Conservation (phyloP, 352 stramenopile genomes). For the Globisporangium paddicum region DNA sequence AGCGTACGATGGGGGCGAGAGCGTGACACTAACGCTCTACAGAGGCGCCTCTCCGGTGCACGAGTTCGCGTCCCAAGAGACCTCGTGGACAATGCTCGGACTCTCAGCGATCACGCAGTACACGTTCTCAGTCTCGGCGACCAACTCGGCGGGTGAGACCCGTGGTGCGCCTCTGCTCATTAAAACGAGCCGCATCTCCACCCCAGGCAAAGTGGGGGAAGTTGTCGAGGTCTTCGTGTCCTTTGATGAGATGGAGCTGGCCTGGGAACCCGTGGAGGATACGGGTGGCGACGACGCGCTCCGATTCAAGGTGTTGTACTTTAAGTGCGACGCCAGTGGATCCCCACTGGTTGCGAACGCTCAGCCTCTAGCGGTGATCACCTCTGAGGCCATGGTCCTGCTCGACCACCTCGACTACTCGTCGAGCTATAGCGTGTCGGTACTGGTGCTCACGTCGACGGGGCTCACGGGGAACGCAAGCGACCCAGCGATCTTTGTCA, state of each 20-base stretch:
- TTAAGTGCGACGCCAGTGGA: constrained; percentile 20
- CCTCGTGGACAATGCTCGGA: constrained; percentile 23
- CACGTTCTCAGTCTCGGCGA: constrained; percentile 27
- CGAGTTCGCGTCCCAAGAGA: constrained; percentile 18
- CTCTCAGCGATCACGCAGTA: constrained; percentile 36
- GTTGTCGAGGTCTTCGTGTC: constrained; percentile 21
- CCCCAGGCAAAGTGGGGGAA: constrained; percentile 24
- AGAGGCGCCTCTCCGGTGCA: constrained; percentile 15
- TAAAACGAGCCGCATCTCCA: constrained; percentile 29
- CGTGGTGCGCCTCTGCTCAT: constrained; percentile 19
- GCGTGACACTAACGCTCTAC: constrained; percentile 27
- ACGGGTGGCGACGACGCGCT: constrained; percentile 38
- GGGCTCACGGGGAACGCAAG: constrained; percentile 24
- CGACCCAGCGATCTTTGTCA: constrained; percentile 19
- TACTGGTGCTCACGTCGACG: constrained; percentile 29
- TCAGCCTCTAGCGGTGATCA: not conserved
- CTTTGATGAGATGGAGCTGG: constrained; percentile 31
- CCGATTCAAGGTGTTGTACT: constrained; percentile 43
- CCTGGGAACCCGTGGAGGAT: constrained; percentile 33
- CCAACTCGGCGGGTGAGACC: constrained; percentile 30
- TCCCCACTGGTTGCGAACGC: constrained; percentile 2
- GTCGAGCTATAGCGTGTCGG: constrained; percentile 30
- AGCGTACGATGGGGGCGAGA: constrained; percentile 38
- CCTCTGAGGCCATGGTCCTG: constrained; percentile 7
- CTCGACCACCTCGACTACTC: constrained; percentile 26